A percentile compares a stretch with the other conserved stretches of the same genome.
Evolutionary conservation across 345 rosid genomes (phyloP).

Genomic region (Pugionium cornutum): DNA sequence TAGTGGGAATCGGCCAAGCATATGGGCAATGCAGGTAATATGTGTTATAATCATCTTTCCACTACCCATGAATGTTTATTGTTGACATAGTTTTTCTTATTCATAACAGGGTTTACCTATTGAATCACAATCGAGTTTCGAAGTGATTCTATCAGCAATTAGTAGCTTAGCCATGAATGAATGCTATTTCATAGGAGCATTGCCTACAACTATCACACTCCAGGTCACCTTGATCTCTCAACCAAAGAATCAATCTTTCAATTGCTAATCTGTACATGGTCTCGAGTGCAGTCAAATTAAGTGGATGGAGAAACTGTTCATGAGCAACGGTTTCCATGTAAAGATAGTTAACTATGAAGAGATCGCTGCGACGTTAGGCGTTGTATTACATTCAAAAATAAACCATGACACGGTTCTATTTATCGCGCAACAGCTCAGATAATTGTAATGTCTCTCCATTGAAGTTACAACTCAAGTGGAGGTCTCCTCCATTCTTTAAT

Average conservation of each 20-base stretch:
- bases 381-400: slow-evolving; percentile 45
- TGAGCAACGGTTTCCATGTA: slow-evolving; percentile 66
- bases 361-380: slow-evolving; percentile 57
- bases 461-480: not conserved
- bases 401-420: slow-evolving; percentile 53
- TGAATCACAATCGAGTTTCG: slow-evolving; percentile 60
- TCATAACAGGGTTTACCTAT: slow-evolving; percentile 64
- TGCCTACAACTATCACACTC: slow-evolving; percentile 57
- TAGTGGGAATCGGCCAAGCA: slow-evolving; percentile 68
- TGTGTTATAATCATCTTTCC: slow-evolving; percentile 1
- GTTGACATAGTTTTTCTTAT: slow-evolving; percentile 5
- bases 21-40: slow-evolving; percentile 87
- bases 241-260: not conserved
- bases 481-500: not conserved
- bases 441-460: not conserved
- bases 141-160: slow-evolving; percentile 57
- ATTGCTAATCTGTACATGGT: not conserved
- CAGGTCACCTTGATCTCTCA: slow-evolving; percentile 46
- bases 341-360: slow-evolving; percentile 51
- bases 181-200: slow-evolving; percentile 67
- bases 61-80: not conserved
- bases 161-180: slow-evolving; percentile 69
- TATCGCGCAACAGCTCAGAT: slow-evolving; percentile 68
- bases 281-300: slow-evolving; percentile 50
- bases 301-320: slow-evolving; percentile 71